These are phyloP conservation scores for Botrytis medusae DNA, from an alignment of 2,329 filamentous ascomycete genomes.

Conservation along the genomic window DNA sequence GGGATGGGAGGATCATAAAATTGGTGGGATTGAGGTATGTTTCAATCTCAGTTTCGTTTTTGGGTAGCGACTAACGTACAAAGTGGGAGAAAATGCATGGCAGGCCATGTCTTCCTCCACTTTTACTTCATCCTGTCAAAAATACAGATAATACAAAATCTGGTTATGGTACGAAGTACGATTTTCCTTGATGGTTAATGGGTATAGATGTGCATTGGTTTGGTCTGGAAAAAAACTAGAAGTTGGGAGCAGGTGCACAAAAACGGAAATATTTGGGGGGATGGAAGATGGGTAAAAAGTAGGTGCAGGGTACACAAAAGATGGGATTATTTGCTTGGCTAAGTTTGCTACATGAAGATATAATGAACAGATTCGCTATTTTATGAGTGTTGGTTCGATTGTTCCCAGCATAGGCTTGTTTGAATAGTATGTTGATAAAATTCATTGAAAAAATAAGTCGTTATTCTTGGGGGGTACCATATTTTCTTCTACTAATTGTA, in stretches of 20 bases:
- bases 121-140: conserved; percentile 61
- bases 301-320: neutral
- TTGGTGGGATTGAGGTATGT: conserved; percentile 49
- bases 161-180: conserved; percentile 4
- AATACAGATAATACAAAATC: conserved; percentile 47
- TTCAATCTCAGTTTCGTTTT: neutral
- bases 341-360: neutral
- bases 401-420: too few species aligned
- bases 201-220: neutral
- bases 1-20: conserved; percentile 55
- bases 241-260: neutral
- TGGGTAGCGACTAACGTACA: neutral
- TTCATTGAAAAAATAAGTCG: too few species aligned
- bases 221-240: neutral
- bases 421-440: too few species aligned
- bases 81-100: conserved; percentile 57
- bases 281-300: fast-evolving
- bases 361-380: neutral
- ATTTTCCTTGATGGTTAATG: neutral
- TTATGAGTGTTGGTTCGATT: neutral
- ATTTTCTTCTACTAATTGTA: too few species aligned
- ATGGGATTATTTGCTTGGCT: conserved; percentile 3
- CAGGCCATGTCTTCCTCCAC: conserved; percentile 57
- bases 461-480: too few species aligned
- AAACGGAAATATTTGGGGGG: neutral